phyloP scores from a whole-genome alignment of 2,329 filamentous ascomycete species.

The Tolypocladium tropicale region DNA sequence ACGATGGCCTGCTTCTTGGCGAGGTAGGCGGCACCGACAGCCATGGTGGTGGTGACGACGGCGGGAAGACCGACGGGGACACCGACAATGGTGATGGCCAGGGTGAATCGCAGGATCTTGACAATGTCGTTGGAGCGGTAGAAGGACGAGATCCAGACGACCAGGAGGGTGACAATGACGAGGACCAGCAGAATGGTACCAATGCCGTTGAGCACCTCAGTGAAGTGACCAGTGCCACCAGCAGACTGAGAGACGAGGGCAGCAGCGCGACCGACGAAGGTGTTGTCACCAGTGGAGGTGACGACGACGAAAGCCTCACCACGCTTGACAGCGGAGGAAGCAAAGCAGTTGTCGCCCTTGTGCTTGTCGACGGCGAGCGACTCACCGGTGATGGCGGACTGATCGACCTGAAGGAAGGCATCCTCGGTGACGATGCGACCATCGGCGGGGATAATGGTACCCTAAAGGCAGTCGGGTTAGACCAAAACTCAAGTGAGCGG shows the following conservation, averaged over 20 bases:
- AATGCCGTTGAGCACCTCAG: constrained; percentile 80
- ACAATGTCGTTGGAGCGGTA: constrained; percentile 79
- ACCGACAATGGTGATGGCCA: constrained; percentile 85
- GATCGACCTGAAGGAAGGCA: constrained; percentile 81
- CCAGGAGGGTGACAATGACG: constrained; percentile 68
- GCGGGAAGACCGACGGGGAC: constrained; percentile 88
- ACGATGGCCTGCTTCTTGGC: constrained; percentile 91
- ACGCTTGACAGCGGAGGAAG: constrained; percentile 83
- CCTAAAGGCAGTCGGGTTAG: constrained; percentile 25
- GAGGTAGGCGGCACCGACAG: constrained; percentile 82
- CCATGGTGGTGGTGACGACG: constrained; percentile 91
- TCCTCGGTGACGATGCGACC: constrained; percentile 76
- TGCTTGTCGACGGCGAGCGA: constrained; percentile 87
- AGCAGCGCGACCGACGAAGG: constrained; percentile 81
- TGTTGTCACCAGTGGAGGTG: constrained; percentile 78
- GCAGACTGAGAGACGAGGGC: constrained; percentile 73
- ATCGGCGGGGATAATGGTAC: constrained; percentile 84
- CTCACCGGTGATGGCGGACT: constrained; percentile 86
- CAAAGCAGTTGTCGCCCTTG: constrained; percentile 69
- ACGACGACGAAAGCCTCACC: constrained; percentile 77
- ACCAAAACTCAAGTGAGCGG: background rate
- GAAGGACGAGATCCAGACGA: constrained; percentile 81
- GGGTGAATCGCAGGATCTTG: constrained; percentile 69
- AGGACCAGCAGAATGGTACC: constrained; percentile 70
- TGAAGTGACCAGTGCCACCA: constrained; percentile 73